Base-by-base conservation (phyloP, 768 basidiomycete species). In the Favolaschia claudopus region DNA sequence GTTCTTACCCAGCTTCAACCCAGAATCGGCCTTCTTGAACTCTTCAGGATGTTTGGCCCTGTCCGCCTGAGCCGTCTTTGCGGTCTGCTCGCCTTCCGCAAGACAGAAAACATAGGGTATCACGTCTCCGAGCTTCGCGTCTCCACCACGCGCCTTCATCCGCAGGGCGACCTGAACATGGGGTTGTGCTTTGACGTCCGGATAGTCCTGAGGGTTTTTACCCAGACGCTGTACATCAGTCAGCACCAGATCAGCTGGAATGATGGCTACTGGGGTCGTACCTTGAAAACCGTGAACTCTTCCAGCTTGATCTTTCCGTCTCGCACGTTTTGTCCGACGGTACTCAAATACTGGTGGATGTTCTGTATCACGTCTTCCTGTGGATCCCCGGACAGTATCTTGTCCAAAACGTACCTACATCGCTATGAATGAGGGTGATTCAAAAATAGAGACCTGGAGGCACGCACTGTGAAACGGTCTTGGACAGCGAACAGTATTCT, bases 191-290 rank as follows among this genome's bases (percentile, higher is more conserved):
- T 98, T 98, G 7, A 87, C 91, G 70, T 99, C 96, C 0, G 96
- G 96, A 70, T 98, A 99, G 67, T 97, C 96, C 66, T 96, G 92
- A 0, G 96, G 96, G 61, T 93, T 93, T 79, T 98, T 99, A 14
- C 97, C 93, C 52, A 99, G 81, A 52, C 97, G 91, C 95, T 97
- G 69, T 20, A 36, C 20, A 32, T 13, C 28, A 45, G 28, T 32
- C 37, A 13, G 17, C 17, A 33, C 8, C 10, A n/a, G n/a, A 22
- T 54, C 4, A 51, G 47, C 15, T 20, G 7, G 4, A 5, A 19
- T 7, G 19, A 28, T 9, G 42, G 15, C 53, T 22, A 65, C 32
- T n/a, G 9, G 4, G 1, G 0, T 60, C 79, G 5, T 31, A 95
- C 95, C 84, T 99, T 99, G 82, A 85, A 88, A 68, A 99, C 86